phyloP scores from a whole-genome alignment of 23 red algal species.

The Cyanidiococcus yangmingshanensis region DNA sequence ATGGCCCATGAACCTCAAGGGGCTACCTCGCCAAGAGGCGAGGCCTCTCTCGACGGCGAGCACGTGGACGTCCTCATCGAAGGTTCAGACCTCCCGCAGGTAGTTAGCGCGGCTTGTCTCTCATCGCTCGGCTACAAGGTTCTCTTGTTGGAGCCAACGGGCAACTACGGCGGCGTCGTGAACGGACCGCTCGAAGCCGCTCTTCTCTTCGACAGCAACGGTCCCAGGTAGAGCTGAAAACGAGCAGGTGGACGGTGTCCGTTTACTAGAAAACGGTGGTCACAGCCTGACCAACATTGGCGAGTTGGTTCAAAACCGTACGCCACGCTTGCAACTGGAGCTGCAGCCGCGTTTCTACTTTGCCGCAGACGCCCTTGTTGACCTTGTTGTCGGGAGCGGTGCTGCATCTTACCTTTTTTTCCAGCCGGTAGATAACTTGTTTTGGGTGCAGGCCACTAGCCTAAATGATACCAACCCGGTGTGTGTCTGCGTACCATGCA shows the following conservation, averaged over 20 bases:
- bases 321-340: no score
- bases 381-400: not conserved
- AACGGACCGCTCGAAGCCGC: not conserved
- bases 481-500: constrained; percentile 1
- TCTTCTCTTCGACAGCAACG: not conserved
- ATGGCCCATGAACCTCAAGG: no score
- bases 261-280: not conserved
- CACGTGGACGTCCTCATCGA: constrained; percentile 6
- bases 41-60: not conserved
- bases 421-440: constrained; percentile 10
- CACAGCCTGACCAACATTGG: no score
- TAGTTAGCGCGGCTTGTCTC: not conserved
- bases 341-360: constrained; percentile 6
- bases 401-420: constrained; percentile 8
- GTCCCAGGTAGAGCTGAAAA: not conserved
- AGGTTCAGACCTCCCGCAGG: not conserved
- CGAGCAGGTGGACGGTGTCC: not conserved
- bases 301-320: no score
- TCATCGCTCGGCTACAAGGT: not conserved
- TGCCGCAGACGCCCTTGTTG: not conserved
- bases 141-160: not conserved
- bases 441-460: not conserved
- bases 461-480: not conserved
- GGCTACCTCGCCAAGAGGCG: not conserved
- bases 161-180: not conserved